Conservation (phyloP, 2,329 filamentous ascomycete genomes). For the Teratosphaeria zuluensis region DNA sequence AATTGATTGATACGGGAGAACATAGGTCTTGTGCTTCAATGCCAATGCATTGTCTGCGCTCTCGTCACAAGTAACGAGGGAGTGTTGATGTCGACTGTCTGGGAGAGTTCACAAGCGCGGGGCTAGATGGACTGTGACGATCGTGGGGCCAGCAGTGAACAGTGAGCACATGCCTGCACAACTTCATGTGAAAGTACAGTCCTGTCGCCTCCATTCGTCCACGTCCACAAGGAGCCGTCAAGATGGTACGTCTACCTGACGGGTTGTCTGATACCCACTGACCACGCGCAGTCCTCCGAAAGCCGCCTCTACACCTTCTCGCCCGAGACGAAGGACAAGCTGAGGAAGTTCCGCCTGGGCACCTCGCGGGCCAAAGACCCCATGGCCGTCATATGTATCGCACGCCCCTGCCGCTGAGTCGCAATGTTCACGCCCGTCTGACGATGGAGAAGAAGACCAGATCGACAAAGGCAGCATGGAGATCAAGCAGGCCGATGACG, state of each 20-base stretch:
- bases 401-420: background rate
- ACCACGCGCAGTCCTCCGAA: slow-evolving; percentile 54
- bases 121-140: background rate
- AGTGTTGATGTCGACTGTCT: background rate
- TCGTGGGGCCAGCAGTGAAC: background rate
- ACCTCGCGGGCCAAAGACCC: slow-evolving; percentile 80
- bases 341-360: slow-evolving; percentile 87
- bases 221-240: background rate
- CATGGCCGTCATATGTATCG: slow-evolving; percentile 89
- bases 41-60: background rate
- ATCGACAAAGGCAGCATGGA: slow-evolving; percentile 88
- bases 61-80: background rate
- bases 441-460: slow-evolving; percentile 50
- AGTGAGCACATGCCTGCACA: background rate
- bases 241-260: background rate
- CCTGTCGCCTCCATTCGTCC: background rate
- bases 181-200: background rate
- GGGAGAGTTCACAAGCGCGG: background rate
- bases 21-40: slow-evolving; percentile 42
- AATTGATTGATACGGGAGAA: slow-evolving; percentile 66
- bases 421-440: background rate
- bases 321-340: slow-evolving; percentile 73
- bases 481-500: slow-evolving; percentile 71
- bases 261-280: background rate
- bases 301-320: slow-evolving; percentile 88